Conservation (phyloP, 2,329 filamentous ascomycete genomes). For the Phoma sp. region DNA sequence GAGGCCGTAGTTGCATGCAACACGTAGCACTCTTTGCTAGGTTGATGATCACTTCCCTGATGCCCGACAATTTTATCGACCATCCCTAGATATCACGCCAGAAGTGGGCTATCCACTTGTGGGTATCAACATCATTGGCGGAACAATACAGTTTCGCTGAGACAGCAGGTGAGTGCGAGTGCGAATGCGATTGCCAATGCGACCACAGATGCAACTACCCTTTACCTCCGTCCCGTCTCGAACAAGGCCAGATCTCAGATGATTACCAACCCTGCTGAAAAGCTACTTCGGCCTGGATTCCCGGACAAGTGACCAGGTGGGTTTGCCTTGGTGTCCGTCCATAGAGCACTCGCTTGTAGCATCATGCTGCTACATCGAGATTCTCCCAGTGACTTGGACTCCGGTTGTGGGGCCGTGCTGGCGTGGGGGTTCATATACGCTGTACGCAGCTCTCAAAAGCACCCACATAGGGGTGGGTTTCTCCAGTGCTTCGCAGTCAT, state of each 20-base stretch:
- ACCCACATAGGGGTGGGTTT: not conserved
- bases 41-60: not conserved
- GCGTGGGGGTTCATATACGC: constrained; percentile 3
- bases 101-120: constrained; percentile 1
- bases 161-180: not conserved
- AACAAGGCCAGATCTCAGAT: not conserved
- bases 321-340: no score
- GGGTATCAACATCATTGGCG: not conserved
- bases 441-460: not conserved
- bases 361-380: not conserved
- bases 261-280: not conserved
- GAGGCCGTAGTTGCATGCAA: not conserved
- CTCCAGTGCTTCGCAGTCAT: not conserved
- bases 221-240: not conserved
- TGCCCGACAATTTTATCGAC: not conserved
- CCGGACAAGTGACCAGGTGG: not conserved
- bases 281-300: not conserved
- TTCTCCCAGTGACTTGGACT: not conserved
- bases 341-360: not conserved
- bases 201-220: not conserved
- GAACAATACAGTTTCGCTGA: not conserved
- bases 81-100: constrained; percentile 1
- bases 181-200: not conserved
- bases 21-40: not conserved
- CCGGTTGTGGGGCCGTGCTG: constrained; percentile 1